Percentiles rank a stretch among this genome's conserved stretches.
Conservation (phyloP, 441 rosid genomes). For the Jatropha podagrica region DNA sequence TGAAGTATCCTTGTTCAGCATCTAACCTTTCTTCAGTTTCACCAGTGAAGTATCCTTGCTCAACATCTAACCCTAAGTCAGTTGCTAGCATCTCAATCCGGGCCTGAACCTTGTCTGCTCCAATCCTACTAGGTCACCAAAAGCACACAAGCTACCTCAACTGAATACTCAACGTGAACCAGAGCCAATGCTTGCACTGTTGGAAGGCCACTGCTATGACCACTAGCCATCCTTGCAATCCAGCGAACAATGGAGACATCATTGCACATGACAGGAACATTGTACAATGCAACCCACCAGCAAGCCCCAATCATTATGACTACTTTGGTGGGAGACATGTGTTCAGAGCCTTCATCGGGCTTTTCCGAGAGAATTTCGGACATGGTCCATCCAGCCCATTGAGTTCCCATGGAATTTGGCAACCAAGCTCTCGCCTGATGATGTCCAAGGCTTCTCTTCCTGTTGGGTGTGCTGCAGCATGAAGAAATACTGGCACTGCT, state of each 20-base stretch:
- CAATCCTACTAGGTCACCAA: constrained; percentile 58
- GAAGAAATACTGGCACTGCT: constrained; percentile 63
- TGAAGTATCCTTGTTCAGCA: constrained; percentile 60
- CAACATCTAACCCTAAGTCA: constrained; percentile 49
- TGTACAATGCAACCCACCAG: constrained; percentile 51
- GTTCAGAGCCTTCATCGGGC: constrained; percentile 52
- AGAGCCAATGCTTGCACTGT: constrained; percentile 54
- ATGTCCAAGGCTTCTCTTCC: constrained; percentile 48
- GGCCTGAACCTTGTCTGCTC: constrained; percentile 54
- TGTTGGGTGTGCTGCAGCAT: constrained; percentile 60
- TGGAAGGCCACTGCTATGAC: constrained; percentile 62
- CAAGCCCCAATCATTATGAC: constrained; percentile 57
- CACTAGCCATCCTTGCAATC: constrained; percentile 59
- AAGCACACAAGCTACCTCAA: constrained; percentile 63
- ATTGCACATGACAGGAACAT: constrained; percentile 49
- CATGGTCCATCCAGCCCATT: constrained; percentile 55
- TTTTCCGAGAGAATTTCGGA: constrained; percentile 35
- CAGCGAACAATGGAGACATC: constrained; percentile 39
- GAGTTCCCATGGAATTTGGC: constrained; percentile 56
- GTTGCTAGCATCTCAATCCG: constrained; percentile 54
- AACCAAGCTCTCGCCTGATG: constrained; percentile 60
- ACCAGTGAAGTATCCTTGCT: constrained; percentile 67
- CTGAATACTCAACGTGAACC: constrained; percentile 48
- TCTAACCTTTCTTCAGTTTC: constrained; percentile 50
- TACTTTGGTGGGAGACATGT: constrained; percentile 43